Base-by-base conservation (phyloP, 305 asterid genomes). In the Rubia tinctorum region DNA sequence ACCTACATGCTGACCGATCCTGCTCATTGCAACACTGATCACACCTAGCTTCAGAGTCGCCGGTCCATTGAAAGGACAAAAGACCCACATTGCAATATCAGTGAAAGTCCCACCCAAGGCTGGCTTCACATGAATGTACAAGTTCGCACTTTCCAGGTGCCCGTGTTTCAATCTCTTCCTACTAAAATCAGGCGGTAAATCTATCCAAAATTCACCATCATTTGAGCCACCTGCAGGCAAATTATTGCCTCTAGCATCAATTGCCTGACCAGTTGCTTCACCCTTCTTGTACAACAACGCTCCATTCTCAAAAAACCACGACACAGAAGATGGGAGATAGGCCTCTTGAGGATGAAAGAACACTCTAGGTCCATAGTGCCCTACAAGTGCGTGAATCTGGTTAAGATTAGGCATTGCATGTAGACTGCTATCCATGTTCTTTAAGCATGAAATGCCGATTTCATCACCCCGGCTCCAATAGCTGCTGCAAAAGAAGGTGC, bases 1-100 rank as follows among this genome's bases (percentile, higher is more conserved):
- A 25, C 97, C 92, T 25, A 91, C 92, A 76, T 93, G 98, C 81
- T 82, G 92, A 37, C 98, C 98, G 27, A 91, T 79, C 76, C 86
- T 91, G 60, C 85, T 72, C 69, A 93, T 85, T 55, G 87, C 20
- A 44, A 89, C 66, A 71, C 83, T 85, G 80, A 89, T 74, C 75
- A 88, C 51, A 60, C 97, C 97, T 55, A 91, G 67, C 79, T 93
- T 91, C 71, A 93, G 44, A 5, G 89, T 91, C 27, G 88, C 97
- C 2, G 98, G 95, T 61, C 98, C 98, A 34, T 93, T 93, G 75
- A 93, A 93, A 37, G 98, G 98, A 81, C 92, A 88, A 80, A 93
- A 93, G 0, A 93, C 80, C 98, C 97, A 91, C 95, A 91, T 86
- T 18, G 69, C 97, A 42, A 88, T 76, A 85, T 93, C 98, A 5